Base-by-base conservation (phyloP, 2,329 filamentous ascomycete species). In the Cladophialophora yegresii region DNA sequence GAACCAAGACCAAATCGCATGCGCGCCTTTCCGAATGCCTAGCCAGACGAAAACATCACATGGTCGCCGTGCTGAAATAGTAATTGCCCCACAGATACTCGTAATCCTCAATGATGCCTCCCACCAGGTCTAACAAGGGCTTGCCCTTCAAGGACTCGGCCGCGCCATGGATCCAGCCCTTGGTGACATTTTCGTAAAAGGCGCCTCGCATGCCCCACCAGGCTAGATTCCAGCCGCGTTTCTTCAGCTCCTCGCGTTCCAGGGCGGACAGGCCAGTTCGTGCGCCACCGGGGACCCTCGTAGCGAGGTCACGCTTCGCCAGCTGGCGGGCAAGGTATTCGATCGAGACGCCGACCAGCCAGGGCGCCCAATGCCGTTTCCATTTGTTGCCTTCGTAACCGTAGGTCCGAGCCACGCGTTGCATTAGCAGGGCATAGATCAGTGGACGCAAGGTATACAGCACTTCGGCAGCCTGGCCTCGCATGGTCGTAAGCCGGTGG, bases 161-260 rank as follows among this genome's bases (percentile, higher is more conserved):
- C 13, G 93, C 77, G 4, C 86, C 67, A 40, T 60, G 62, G 6
- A 71, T 59, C 59, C 63, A 69, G 23, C 40, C 58, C 62, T 70
- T 85, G 54, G 92, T 96, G 65, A 97, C 83, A 72, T 92, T 91
- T 77, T 98, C 91, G 77, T 99, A 99, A 72, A 96, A 96, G 1
- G 93, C 92, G n/a, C 95, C 93, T 65, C 93, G 87, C 91, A 99
- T 95, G 28, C 85, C 80, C 95, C 95, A 99, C 93, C 95, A 98
- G 22, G 88, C 90, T 82, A 97, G 89, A 1, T 87, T 88, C 92
- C 92, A 96, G 45, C 90, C 92, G 68, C 95, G 84, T 78, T 91
- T 92, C 74, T 84, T 87, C 83, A 96, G 87, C 80, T 98, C 93
- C 70, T 97, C 93, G 62, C 88, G 87, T 79, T 99, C 95, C 20